Evolutionary conservation across 768 basidiomycete genomes (phyloP).

Genomic region (Pleurotus citrinopileatus): DNA sequence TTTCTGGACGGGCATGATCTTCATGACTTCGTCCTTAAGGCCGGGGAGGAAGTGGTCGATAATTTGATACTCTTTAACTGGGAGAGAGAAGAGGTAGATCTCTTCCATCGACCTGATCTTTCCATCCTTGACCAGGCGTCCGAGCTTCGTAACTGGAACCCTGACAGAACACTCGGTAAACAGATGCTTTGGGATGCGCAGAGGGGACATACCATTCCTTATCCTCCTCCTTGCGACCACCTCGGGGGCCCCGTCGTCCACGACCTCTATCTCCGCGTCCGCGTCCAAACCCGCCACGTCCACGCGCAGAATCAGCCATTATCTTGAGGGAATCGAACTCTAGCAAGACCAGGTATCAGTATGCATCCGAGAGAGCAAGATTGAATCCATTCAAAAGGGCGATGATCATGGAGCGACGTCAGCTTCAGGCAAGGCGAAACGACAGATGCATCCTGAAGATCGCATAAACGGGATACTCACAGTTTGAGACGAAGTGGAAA

Average conservation of each 20-base stretch:
- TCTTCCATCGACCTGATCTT: conserved; percentile 99
- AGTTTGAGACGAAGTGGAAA: conserved; percentile 2
- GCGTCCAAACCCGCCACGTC: conserved; percentile 77
- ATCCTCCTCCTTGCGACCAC: conserved; percentile 98
- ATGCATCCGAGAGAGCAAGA: not conserved
- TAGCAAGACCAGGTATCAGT: conserved; percentile 1
- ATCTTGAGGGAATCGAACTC: conserved; percentile 15
- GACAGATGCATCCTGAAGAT: not conserved
- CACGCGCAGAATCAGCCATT: conserved; percentile 81
- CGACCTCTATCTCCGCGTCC: conserved; percentile 91
- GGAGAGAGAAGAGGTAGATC: conserved; percentile 99
- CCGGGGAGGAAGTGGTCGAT: conserved; percentile 99
- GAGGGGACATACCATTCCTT: conserved; percentile 84
- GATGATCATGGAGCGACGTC: not conserved
- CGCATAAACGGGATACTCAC: not conserved
- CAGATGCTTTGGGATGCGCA: not conserved
- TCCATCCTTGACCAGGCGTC: conserved; percentile 98
- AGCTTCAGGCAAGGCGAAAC: not conserved
- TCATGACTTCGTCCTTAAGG: conserved; percentile 99
- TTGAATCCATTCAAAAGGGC: not conserved
- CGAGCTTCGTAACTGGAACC: conserved; percentile 98
- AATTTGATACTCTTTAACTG: conserved; percentile 99
- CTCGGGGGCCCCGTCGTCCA: conserved; percentile 87
- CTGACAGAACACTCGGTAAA: conserved; percentile 38
- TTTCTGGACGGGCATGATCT: conserved; percentile 99